Base-by-base conservation (phyloP, 2,329 filamentous ascomycete genomes). In the Acrocalymma vagum region DNA sequence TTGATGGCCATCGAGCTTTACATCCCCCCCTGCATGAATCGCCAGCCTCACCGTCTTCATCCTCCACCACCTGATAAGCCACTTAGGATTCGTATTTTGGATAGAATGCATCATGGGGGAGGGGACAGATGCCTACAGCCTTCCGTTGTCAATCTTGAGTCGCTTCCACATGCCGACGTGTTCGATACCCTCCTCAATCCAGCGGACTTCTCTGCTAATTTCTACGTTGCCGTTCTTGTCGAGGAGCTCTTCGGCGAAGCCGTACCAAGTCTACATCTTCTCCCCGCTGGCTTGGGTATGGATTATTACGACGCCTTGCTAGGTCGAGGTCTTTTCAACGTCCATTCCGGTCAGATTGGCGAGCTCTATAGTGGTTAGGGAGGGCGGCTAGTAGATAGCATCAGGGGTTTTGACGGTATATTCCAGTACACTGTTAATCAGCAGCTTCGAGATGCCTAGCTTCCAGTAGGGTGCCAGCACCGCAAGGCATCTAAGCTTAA, bases 81-180 rank as follows among this genome's bases (percentile, higher is more conserved):
- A n/a, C n/a, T n/a, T n/a, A n/a, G n/a, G n/a, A n/a, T n/a, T n/a
- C n/a, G n/a, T n/a, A n/a, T n/a, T n/a, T n/a, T n/a, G n/a, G n/a
- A n/a, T n/a, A n/a, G n/a, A n/a, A n/a, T n/a, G n/a, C n/a, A n/a
- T n/a, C n/a, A n/a, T n/a, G n/a, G n/a, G n/a, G n/a, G n/a, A n/a
- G n/a, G n/a, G n/a, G n/a, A n/a, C n/a, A n/a, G n/a, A n/a, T n/a
- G n/a, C n/a, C n/a, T n/a, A 54, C 49, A 58, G 59, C 56, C 59
- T 62, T 29, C 50, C 48, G 20, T 27, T 39, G 13, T 55, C 55
- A 27, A 75, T 47, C 40, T 70, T 65, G n/a, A 78, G 24, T 42
- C 72, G 56, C 66, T 71, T 79, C 79, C 82, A 95, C 91, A 96
- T 95, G 45, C 88, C 91, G 13, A 95, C 79, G 74, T 96, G 90